These are phyloP conservation scores for Linnemannia elongata DNA, from an alignment of 192 early-diverging fungal species.

Conservation along the genomic window DNA sequence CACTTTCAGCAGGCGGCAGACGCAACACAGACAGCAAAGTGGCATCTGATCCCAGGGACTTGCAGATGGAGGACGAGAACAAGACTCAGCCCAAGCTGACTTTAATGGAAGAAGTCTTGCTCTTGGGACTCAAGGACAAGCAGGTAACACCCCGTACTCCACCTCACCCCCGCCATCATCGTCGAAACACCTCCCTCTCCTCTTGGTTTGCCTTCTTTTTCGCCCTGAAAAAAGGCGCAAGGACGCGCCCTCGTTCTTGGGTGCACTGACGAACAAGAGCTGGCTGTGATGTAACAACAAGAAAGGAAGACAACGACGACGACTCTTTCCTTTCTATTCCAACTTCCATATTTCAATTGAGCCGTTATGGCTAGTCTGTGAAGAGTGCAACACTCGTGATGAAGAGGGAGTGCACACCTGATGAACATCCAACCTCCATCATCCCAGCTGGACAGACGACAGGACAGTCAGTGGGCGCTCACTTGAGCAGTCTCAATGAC, in stretches of 20 bases:
- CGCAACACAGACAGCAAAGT: slow-evolving; percentile 57
- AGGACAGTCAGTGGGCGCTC: not conserved
- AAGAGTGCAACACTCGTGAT: not conserved
- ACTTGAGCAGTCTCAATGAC: slow-evolving; percentile 11
- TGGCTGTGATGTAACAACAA: not conserved
- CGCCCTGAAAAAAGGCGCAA: not conserved
- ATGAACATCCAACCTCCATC: not conserved
- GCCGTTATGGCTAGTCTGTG: not conserved
- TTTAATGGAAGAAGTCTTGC: slow-evolving; percentile 94
- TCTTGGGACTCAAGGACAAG: slow-evolving; percentile 94
- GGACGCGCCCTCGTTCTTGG: not conserved
- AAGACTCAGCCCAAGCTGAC: slow-evolving; percentile 81
- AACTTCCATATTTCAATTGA: not conserved
- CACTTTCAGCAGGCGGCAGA: slow-evolving; percentile 31
- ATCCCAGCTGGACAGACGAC: not conserved
- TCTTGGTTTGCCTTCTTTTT: not conserved
- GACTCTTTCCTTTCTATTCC: not conserved
- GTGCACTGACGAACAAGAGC: slow-evolving; percentile 4
- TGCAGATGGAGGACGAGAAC: slow-evolving; percentile 66
- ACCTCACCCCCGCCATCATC: not conserved
- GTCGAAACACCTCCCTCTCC: not conserved
- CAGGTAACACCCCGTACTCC: slow-evolving; percentile 65
- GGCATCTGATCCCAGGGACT: slow-evolving; percentile 69
- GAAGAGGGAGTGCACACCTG: not conserved
- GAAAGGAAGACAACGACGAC: not conserved